These are phyloP conservation scores for Prinsepia uniflora DNA, from an alignment of 306 rosid species.

Conservation along the genomic window DNA sequence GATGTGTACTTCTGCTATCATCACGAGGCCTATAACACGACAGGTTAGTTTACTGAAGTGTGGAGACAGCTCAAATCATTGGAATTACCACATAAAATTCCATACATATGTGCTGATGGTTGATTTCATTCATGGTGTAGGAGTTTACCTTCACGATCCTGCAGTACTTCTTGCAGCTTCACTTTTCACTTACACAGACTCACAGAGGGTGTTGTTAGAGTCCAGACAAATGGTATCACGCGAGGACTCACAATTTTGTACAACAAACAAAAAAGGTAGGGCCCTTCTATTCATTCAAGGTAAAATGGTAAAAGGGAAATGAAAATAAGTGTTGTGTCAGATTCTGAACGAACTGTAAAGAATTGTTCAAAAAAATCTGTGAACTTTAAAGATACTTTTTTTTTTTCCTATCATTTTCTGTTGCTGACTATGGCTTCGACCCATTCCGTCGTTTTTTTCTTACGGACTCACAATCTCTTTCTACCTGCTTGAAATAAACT, in stretches of 20 bases:
- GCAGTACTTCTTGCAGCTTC: constrained; percentile 71
- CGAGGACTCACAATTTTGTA: constrained; percentile 73
- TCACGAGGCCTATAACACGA: constrained; percentile 50
- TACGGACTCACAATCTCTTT: neutral
- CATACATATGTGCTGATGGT: constrained; percentile 19
- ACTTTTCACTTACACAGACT: constrained; percentile 68
- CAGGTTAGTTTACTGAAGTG: constrained; percentile 45
- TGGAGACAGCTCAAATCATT: constrained; percentile 11
- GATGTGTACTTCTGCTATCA: constrained; percentile 77
- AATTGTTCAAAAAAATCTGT: too few relatives aligned
- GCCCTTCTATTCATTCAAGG: neutral
- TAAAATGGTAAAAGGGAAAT: neutral
- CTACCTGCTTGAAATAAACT: neutral
- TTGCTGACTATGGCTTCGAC: too few relatives aligned
- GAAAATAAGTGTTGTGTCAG: neutral
- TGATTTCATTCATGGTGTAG: constrained; percentile 35
- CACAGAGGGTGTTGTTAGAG: constrained; percentile 80
- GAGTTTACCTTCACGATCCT: constrained; percentile 96
- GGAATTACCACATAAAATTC: constrained; percentile 5
- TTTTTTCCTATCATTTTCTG: too few relatives aligned
- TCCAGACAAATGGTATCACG: constrained; percentile 83
- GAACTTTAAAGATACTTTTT: too few relatives aligned
- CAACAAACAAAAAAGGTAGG: constrained; percentile 73
- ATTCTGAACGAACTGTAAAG: neutral
- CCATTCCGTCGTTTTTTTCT: too few relatives aligned